Evolutionary conservation across 441 rosid species (phyloP).

Genomic region (Arabidopsis hybrid): DNA sequence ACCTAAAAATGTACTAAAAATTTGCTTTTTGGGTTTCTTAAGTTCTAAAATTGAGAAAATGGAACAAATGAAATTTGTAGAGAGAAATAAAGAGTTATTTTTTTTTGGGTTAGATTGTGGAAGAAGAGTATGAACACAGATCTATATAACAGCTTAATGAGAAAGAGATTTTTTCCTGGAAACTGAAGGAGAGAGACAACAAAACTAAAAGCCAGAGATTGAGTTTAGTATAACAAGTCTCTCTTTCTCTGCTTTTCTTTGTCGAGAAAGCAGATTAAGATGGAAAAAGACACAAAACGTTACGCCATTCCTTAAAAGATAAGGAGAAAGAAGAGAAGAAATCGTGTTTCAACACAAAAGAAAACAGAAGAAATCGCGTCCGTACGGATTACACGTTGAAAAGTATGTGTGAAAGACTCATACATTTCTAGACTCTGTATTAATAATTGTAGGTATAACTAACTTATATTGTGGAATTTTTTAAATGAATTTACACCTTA

Average conservation of each 20-base stretch:
- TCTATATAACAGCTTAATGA: conserved; percentile 8
- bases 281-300: conserved; percentile 24
- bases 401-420: conserved; percentile 36
- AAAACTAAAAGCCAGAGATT: background rate
- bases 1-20: conserved; percentile 21
- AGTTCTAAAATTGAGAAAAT: background rate
- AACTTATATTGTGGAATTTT: background rate
- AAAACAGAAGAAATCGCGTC: conserved; percentile 14
- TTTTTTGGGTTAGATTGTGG: background rate
- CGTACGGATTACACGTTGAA: conserved; percentile 24
- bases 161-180: conserved; percentile 21
- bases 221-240: background rate
- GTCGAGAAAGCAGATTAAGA: background rate
- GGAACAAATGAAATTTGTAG: background rate
- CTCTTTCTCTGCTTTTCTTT: background rate
- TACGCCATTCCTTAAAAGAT: conserved; percentile 2
- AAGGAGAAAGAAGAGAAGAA: conserved; percentile 22
- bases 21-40: background rate
- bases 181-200: conserved; percentile 26
- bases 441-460: background rate
- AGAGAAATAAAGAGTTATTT: too few relatives aligned
- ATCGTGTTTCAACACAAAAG: background rate
- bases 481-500: background rate
- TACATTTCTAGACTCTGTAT: background rate
- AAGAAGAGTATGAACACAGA: conserved; percentile 35